Percentiles rank a stretch among this genome's conserved stretches.
These are phyloP conservation scores for Eimeria praecox DNA, from an alignment of 169 alveolate genomes.

Conservation along the genomic window DNA sequence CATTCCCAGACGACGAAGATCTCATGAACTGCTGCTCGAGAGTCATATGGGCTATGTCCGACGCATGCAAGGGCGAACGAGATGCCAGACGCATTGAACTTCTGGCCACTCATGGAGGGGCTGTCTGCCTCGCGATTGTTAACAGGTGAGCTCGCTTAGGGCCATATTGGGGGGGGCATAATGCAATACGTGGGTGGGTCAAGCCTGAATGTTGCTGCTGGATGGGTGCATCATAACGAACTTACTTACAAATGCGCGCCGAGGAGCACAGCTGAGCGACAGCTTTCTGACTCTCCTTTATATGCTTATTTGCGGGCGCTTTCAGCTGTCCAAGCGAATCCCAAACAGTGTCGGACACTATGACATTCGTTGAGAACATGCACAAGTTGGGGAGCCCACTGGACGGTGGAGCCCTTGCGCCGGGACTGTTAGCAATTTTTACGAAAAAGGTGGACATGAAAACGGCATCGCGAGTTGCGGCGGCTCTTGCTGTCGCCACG, in stretches of 20 bases:
- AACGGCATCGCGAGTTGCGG: constrained; percentile 84
- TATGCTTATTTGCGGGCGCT: not conserved
- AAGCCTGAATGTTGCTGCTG: not conserved
- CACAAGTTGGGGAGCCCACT: constrained; percentile 83
- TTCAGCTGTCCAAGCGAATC: constrained; percentile 89
- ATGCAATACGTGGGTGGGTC: not conserved
- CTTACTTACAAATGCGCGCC: not conserved
- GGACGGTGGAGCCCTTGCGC: constrained; percentile 86
- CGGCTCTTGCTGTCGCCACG: constrained; percentile 86
- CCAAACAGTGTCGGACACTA: constrained; percentile 88
- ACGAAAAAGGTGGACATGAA: constrained; percentile 82
- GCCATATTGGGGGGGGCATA: not conserved
- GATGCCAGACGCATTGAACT: constrained; percentile 82
- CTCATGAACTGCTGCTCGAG: constrained; percentile 89
- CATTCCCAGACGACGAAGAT: constrained; percentile 95
- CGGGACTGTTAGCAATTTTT: constrained; percentile 85
- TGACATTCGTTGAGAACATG: constrained; percentile 89
- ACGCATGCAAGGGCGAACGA: constrained; percentile 90
- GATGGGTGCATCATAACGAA: not conserved
- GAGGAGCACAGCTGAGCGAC: not conserved
- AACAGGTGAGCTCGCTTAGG: constrained; percentile 44
- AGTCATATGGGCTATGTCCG: constrained; percentile 93
- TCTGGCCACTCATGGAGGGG: constrained; percentile 64
- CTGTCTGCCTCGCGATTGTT: constrained; percentile 70
- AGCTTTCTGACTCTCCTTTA: not conserved